A percentile compares a stretch with the other conserved stretches of the same genome.
phyloP scores from a whole-genome alignment of 768 basidiomycete species.

The Lepiota venenata region DNA sequence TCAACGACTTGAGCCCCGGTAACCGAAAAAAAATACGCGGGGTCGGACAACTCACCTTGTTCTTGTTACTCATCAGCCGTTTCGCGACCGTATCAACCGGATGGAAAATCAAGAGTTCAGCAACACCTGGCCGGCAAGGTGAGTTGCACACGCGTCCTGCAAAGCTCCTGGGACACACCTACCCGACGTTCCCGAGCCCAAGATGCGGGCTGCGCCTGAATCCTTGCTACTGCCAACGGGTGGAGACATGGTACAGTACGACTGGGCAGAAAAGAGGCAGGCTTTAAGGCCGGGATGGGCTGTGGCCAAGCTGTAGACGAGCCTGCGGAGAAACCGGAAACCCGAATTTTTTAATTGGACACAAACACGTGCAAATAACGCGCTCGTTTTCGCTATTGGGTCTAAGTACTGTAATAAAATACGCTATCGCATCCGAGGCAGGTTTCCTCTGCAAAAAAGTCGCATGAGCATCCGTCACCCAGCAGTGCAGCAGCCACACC shows the following conservation, averaged over 20 bases:
- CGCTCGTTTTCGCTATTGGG: constrained; percentile 14
- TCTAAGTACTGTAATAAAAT: no score
- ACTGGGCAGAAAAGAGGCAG: not conserved
- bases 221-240: constrained; percentile 63
- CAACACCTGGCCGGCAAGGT: constrained; percentile 59
- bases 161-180: constrained; percentile 19
- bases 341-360: constrained; percentile 6
- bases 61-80: constrained; percentile 97
- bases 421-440: constrained; percentile 5
- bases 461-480: not conserved
- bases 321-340: constrained; percentile 4
- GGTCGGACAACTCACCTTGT: constrained; percentile 45
- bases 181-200: constrained; percentile 95
- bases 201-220: constrained; percentile 84
- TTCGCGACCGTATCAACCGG: constrained; percentile 99
- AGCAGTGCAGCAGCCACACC: not conserved
- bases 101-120: constrained; percentile 93
- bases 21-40: not conserved
- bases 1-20: not conserved
- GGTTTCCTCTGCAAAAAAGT: constrained; percentile 10
- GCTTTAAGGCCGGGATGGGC: not conserved
- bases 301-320: not conserved
- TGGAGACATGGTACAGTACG: constrained; percentile 33
- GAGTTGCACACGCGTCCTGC: not conserved
- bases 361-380: constrained; percentile 10